Base-by-base conservation (phyloP, 2,329 filamentous ascomycete species). In the Cordyceps cicadae region DNA sequence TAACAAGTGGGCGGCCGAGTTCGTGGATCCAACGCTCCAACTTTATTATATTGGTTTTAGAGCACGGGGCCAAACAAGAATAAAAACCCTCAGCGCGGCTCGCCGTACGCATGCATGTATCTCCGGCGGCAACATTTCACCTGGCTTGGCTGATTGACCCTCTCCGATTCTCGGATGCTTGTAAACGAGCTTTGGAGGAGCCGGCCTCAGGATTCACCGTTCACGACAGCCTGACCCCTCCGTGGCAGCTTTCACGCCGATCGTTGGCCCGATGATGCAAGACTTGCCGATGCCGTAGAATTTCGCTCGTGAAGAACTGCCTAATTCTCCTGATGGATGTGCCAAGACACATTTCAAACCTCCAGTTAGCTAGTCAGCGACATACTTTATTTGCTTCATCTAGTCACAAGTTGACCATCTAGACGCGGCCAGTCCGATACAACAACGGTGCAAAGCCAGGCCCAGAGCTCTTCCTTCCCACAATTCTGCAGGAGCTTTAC, bases 121-220 rank as follows among this genome's bases (percentile, higher is more conserved):
- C n/a, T n/a, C n/a, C n/a, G 41, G 41, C 54, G 54, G 54, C 48
- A 48, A n/a, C n/a, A 24, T 48, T 48, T 41, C 54, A 46, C n/a
- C 41, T 41, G 54, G 3, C 54, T 56, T 43, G 54, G n/a, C 54
- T 56, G 54, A 55, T 37, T 9, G 26, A 11, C 51, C 51, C 51
- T 29, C 26, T 56, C 54, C 54, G 54, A 48, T 48, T n/a, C 24
- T 46, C 54, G 54, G 43, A 56, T 24, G 54, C 29, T n/a, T n/a
- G n/a, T 12, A 56, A 46, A 21, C 26, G 12, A 34, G 37, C 19
- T 26, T 6, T 8, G 21, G 11, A 21, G 6, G 21, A 26, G 21
- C 21, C 3, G 43, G n/a, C n/a, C 8, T 3, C 26, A 32, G 19
- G 17, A 11, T n/a, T 4, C 17, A 26, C 21, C 15, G 51, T 54